Conservation (phyloP, 2,329 filamentous ascomycete genomes). For the Penicillium olsonii region DNA sequence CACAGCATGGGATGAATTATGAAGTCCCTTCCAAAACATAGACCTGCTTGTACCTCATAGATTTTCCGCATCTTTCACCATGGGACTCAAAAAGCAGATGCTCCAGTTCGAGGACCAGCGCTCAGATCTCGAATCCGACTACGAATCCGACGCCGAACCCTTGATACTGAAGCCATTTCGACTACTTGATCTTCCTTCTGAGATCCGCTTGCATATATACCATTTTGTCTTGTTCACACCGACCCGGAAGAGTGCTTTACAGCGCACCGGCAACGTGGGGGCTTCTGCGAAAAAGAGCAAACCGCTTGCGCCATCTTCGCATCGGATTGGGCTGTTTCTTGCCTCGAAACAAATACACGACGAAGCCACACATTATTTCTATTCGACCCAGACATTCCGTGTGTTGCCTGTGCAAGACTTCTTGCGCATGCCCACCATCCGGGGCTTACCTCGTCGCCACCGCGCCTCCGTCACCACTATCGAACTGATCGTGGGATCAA, state of each 20-base stretch:
- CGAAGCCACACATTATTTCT: constrained; percentile 55
- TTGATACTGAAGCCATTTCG: constrained; percentile 41
- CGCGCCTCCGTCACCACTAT: constrained; percentile 53
- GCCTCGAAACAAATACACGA: constrained; percentile 49
- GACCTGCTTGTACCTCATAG: constrained; percentile 22
- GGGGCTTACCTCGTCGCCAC: constrained; percentile 54
- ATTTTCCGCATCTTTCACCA: constrained; percentile 20
- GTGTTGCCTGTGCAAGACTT: constrained; percentile 56
- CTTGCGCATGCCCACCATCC: constrained; percentile 45
- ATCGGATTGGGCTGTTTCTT: constrained; percentile 44
- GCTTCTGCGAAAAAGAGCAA: constrained; percentile 40
- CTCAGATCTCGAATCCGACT: constrained; percentile 15
- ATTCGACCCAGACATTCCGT: constrained; percentile 54
- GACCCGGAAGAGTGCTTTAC: constrained; percentile 27
- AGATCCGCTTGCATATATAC: constrained; percentile 55
- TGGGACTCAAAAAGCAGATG: constrained; percentile 21
- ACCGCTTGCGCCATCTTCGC: constrained; percentile 32
- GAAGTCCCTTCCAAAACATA: constrained; percentile 14
- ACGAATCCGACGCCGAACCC: constrained; percentile 19
- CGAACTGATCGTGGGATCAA: constrained; percentile 60
- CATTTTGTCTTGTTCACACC: constrained; percentile 46
- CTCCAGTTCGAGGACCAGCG: constrained; percentile 17
- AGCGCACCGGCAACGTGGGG: constrained; percentile 36
- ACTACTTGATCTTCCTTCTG: constrained; percentile 56
- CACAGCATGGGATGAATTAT: constrained; percentile 28